Evolutionary conservation across 2,329 filamentous ascomycete genomes (phyloP), one percentile per base, ranked within the genome.

Genomic region (Botrytis tulipae): DNA sequence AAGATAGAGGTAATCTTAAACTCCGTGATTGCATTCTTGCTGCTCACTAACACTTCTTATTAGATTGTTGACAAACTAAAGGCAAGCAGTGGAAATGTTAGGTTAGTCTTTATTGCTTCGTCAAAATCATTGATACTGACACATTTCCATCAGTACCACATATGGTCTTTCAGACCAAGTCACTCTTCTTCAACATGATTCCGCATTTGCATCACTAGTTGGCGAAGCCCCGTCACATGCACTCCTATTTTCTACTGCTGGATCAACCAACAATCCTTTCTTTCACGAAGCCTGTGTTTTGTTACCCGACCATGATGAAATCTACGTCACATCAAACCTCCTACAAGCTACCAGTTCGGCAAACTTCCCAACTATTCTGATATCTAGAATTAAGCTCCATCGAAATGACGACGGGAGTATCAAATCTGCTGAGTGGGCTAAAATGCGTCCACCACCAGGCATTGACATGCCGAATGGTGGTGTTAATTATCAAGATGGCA

Each of bases 201-300:
- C 78, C 4, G 77, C 77, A n/a, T 82, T 86, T 70, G 71, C 60
- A n/a, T 72, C 74, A 0, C 70, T 86, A 8, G 78, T 83, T 54
- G 83, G 83, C 14, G 51, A 76, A 6, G 74, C 75, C 4, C 82
- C 82, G 10, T 79, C 75, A 1, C 82, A 83, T 70, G 83, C 84
- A 5, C 82, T 85, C 22, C 79, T 86, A 14, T 80, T 86, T 40
- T 83, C 83, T 8, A 82, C 84, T 0, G 76, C 79, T 7, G 80
- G 82, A 40, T 78, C 80, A 9, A 83, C 83, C 37, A 80, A 81
- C 25, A 85, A 83, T 57, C 83, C 84, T 12, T 84, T 87, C 77
- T 87, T 86, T 76, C 80, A 84, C 76, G 81, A 82, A 66, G 84
- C 83, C 8, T 86, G 85, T 73, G 83, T 84, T 44, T 85, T 83